Conservation (phyloP, 495 filamentous ascomycete species). For the Clohesyomyces aquaticus region DNA sequence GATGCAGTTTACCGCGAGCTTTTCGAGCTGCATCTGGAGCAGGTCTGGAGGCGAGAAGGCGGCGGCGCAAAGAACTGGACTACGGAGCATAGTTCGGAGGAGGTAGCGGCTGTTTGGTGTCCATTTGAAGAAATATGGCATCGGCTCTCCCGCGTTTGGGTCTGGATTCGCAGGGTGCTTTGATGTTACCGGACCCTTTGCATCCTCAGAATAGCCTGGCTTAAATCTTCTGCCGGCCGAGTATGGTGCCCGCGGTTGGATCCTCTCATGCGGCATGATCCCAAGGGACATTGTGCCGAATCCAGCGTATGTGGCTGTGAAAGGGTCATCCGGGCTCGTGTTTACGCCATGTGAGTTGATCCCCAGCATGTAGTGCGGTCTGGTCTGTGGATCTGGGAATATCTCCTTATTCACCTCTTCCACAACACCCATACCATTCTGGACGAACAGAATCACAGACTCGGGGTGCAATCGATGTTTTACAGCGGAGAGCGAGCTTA, state of each 20-base stretch:
- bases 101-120: constrained; percentile 44
- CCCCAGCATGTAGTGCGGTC: constrained; percentile 77
- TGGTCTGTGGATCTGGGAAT: constrained; percentile 64
- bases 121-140: constrained; percentile 23
- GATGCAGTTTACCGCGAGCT: constrained; percentile 76
- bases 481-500: constrained; percentile 61
- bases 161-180: constrained; percentile 16
- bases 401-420: constrained; percentile 70
- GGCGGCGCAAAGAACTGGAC: constrained; percentile 51
- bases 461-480: constrained; percentile 66
- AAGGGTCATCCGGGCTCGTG: constrained; percentile 51
- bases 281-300: constrained; percentile 66
- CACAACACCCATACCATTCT: constrained; percentile 80
- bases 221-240: constrained; percentile 7
- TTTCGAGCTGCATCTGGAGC: constrained; percentile 69
- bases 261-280: constrained; percentile 46
- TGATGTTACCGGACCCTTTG: neutral
- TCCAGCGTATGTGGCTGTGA: constrained; percentile 67
- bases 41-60: constrained; percentile 55
- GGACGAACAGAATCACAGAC: constrained; percentile 78
- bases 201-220: neutral
- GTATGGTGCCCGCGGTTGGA: constrained; percentile 19
- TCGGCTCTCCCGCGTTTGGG: constrained; percentile 8
- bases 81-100: constrained; percentile 45
- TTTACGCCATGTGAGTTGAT: constrained; percentile 70